These are phyloP conservation scores for Canavalia gladiata DNA, from an alignment of 306 rosid species.

Conservation along the genomic window DNA sequence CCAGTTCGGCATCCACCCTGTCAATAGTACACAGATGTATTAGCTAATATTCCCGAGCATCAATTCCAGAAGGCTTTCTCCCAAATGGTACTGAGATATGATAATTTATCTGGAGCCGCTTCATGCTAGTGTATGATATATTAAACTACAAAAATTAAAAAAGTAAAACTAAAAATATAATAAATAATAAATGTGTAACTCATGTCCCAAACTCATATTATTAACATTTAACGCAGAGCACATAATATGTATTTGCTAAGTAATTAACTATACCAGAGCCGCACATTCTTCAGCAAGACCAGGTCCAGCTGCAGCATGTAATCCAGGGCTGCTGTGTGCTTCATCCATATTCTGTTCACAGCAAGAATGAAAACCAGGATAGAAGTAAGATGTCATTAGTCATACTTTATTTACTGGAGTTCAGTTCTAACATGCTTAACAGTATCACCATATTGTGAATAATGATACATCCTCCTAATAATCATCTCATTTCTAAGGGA, in stretches of 20 bases:
- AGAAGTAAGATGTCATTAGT: slow-evolving; percentile 35
- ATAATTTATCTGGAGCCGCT: slow-evolving; percentile 30
- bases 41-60: slow-evolving; percentile 27
- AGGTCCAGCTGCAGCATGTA: slow-evolving; percentile 99
- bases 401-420: slow-evolving; percentile 10
- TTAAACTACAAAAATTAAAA: slow-evolving; percentile 14
- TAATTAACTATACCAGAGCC: slow-evolving; percentile 67
- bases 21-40: slow-evolving; percentile 52
- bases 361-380: slow-evolving; percentile 44
- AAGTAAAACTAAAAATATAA: slow-evolving; percentile 2
- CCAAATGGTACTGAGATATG: slow-evolving; percentile 13
- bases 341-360: slow-evolving; percentile 85
- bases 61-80: slow-evolving; percentile 33
- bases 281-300: slow-evolving; percentile 97
- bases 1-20: slow-evolving; percentile 99
- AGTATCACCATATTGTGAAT: slow-evolving; percentile 30
- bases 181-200: slow-evolving; percentile 21
- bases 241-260: slow-evolving; percentile 32
- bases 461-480: background rate
- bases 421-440: slow-evolving; percentile 33
- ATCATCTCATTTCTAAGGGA: slow-evolving; percentile 8
- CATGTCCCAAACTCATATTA: slow-evolving; percentile 35
- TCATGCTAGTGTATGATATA: slow-evolving; percentile 33
- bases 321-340: slow-evolving; percentile 94
- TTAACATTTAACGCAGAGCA: slow-evolving; percentile 8